Conservation (phyloP, 345 rosid species). For the Noccaea caerulescens region DNA sequence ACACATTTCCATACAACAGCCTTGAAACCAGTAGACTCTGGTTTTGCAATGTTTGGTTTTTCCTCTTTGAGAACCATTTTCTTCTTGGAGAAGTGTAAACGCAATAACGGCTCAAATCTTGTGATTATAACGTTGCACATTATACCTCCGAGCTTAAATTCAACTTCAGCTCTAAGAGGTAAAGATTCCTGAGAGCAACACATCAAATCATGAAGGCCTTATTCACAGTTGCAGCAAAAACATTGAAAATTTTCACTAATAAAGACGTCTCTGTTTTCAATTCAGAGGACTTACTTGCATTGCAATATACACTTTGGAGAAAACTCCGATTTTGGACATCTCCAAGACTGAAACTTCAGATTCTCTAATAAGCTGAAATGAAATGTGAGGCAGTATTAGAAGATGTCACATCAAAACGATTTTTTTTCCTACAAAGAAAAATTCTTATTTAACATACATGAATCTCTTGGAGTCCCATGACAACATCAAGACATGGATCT, state of each 20-base stretch:
- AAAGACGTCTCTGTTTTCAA: not conserved
- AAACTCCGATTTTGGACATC: slow-evolving; percentile 70
- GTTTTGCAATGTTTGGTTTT: slow-evolving; percentile 47
- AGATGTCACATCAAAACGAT: slow-evolving; percentile 29
- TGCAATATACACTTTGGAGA: slow-evolving; percentile 73
- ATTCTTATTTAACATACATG: slow-evolving; percentile 58
- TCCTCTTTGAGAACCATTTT: slow-evolving; percentile 78
- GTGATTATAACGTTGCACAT: slow-evolving; percentile 67
- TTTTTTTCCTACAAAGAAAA: not conserved
- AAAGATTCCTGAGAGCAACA: slow-evolving; percentile 63
- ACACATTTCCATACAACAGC: slow-evolving; percentile 81
- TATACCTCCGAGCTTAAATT: slow-evolving; percentile 81
- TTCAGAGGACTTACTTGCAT: slow-evolving; percentile 60
- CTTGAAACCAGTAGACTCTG: slow-evolving; percentile 59
- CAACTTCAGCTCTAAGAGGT: slow-evolving; percentile 81
- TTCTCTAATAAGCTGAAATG: slow-evolving; percentile 86
- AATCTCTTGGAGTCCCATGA: slow-evolving; percentile 76
- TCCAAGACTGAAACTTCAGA: slow-evolving; percentile 78
- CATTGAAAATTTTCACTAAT: too few species aligned
- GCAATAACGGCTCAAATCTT: slow-evolving; percentile 80
- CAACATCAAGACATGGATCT: slow-evolving; percentile 77
- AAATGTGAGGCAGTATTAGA: slow-evolving; percentile 38
- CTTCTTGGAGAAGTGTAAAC: slow-evolving; percentile 62
- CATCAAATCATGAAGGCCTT: slow-evolving; percentile 20
- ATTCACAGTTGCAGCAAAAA: too few species aligned